Conservation (phyloP, 768 basidiomycete species). For the Boletus reticulatus region DNA sequence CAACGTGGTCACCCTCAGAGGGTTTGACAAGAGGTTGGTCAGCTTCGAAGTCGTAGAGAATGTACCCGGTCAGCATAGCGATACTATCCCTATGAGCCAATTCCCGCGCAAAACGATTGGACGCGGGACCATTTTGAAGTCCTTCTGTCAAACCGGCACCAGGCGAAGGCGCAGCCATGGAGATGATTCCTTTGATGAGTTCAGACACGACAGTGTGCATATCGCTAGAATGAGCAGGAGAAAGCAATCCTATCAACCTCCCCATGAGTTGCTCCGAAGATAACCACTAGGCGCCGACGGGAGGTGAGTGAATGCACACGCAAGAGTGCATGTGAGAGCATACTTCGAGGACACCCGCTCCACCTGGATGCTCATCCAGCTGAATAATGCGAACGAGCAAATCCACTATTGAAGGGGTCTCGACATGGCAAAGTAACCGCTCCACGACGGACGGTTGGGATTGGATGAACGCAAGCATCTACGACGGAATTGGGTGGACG, state of each 20-base stretch:
- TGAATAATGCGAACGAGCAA: slow-evolving; percentile 88
- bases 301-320: slow-evolving; percentile 28
- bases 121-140: slow-evolving; percentile 67
- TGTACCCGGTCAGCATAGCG: slow-evolving; percentile 69
- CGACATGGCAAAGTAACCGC: slow-evolving; percentile 80
- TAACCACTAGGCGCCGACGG: slow-evolving; percentile 67
- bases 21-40: slow-evolving; percentile 19
- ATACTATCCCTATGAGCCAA: slow-evolving; percentile 74
- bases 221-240: slow-evolving; percentile 70
- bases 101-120: slow-evolving; percentile 87
- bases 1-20: slow-evolving; percentile 9
- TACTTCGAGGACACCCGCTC: slow-evolving; percentile 85
- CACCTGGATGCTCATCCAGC: slow-evolving; percentile 79
- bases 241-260: slow-evolving; percentile 77
- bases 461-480: slow-evolving; percentile 95
- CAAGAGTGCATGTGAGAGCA: slow-evolving; percentile 39
- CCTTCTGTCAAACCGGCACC: slow-evolving; percentile 70
- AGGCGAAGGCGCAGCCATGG: slow-evolving; percentile 87
- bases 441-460: slow-evolving; percentile 78
- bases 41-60: slow-evolving; percentile 60
- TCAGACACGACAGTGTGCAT: slow-evolving; percentile 88
- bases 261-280: slow-evolving; percentile 81
- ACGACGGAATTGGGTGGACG: slow-evolving; percentile 14
- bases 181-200: slow-evolving; percentile 90
- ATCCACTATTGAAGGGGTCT: slow-evolving; percentile 89